Conservation (phyloP, 2,329 filamentous ascomycete genomes). For the Triangularia setosa region DNA sequence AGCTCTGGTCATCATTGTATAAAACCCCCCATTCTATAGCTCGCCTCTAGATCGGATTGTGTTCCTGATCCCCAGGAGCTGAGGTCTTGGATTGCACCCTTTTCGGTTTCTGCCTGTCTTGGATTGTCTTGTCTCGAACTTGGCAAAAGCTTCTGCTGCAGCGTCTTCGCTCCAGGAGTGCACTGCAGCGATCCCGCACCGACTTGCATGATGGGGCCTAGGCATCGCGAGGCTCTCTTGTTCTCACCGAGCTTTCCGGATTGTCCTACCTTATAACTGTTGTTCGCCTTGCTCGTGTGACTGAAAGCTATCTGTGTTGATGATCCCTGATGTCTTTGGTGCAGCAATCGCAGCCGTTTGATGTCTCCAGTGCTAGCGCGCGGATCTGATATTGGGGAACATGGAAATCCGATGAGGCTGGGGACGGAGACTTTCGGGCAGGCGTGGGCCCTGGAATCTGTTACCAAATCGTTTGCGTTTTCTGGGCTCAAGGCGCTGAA, state of each 20-base stretch:
- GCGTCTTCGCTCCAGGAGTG: background rate
- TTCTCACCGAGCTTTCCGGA: background rate
- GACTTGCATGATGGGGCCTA: background rate
- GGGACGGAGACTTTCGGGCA: background rate
- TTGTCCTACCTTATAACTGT: background rate
- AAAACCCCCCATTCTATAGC: slow-evolving; percentile 9
- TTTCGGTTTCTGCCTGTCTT: background rate
- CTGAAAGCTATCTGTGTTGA: background rate
- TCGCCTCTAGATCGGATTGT: slow-evolving; percentile 16
- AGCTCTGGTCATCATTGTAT: background rate
- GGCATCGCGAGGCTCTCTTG: background rate
- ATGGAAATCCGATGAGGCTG: background rate
- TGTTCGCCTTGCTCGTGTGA: background rate
- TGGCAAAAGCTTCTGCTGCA: slow-evolving; percentile 12
- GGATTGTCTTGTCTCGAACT: slow-evolving; percentile 13
- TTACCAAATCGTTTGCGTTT: slow-evolving; percentile 21
- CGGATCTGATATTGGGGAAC: slow-evolving; percentile 7
- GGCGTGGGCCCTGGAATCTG: slow-evolving; percentile 6
- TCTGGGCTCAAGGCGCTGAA: slow-evolving; percentile 6
- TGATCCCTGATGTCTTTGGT: background rate
- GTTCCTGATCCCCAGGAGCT: slow-evolving; percentile 16
- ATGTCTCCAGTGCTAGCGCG: background rate
- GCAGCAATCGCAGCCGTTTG: background rate
- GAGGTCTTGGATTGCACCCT: slow-evolving; percentile 3
- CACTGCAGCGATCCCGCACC: background rate